Conservation (phyloP, 192 early-diverging fungal genomes). For the Chytriomyces sp. region DNA sequence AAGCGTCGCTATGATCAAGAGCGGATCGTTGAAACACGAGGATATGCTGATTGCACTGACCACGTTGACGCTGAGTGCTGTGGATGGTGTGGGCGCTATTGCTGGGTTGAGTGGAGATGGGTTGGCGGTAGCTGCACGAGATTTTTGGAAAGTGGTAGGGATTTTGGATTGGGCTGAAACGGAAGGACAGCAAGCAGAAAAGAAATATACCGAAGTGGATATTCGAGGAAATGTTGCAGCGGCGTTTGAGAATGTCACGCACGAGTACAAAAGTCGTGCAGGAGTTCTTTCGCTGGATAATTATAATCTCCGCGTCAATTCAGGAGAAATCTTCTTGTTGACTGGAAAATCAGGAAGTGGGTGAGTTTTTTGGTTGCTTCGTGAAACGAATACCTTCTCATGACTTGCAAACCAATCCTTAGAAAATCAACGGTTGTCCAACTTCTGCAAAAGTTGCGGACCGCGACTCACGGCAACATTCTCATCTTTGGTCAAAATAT, state of each 20-base stretch:
- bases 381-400: too few species aligned
- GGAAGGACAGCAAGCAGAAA: background rate
- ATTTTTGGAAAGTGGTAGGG: constrained; percentile 11
- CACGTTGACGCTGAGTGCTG: constrained; percentile 7
- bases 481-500: constrained; percentile 13
- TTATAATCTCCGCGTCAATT: constrained; percentile 10
- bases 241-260: background rate
- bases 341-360: constrained; percentile 19
- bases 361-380: background rate
- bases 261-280: background rate
- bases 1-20: background rate
- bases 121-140: background rate
- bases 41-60: constrained; percentile 18
- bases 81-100: constrained; percentile 1
- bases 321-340: background rate
- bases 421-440: constrained; percentile 18
- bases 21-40: background rate
- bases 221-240: background rate
- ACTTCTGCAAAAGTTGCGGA: constrained; percentile 12
- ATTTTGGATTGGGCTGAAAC: background rate
- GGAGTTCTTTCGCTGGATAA: constrained; percentile 10
- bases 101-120: background rate
- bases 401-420: background rate
- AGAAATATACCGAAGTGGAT: background rate
- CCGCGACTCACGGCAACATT: background rate